Base-by-base conservation (phyloP, 1,139 yeast genomes). In the Nadsonia starkeyi-henricii region DNA sequence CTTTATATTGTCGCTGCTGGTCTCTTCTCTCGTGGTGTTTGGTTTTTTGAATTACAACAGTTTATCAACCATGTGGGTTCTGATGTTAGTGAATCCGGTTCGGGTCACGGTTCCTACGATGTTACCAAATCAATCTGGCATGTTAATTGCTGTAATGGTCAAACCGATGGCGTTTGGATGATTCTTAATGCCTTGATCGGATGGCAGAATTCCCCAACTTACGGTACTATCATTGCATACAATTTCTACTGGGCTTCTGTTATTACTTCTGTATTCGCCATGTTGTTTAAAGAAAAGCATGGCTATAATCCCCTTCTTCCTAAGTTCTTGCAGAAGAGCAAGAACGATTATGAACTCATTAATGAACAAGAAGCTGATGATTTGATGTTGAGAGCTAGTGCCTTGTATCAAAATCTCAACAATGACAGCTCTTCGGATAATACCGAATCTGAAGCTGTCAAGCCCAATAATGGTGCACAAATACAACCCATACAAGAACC, bases 71-170 rank as follows among this genome's bases (percentile, higher is more conserved):
- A 68, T 46, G 79, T 89, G 37, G 96, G 96, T 63, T 88, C 86
- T 68, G 96, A 86, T 68, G 93, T 94, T 41, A 72, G 91, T 42
- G 96, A 88, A 68, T 70, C 73, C 57, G 96, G 96, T 57, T 77
- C 85, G 47, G 96, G 96, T 57, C 89, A 93, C 46, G 96, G 96
- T 61, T 80, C 95, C 43, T 88, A 88, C 65, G 81, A 88, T 64
- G 77, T 86, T 57, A 60, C 71, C 50, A 73, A 75, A 60, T 69
- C 85, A 8, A 95, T 88, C 18, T 88, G 95, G 86, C 96, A 88
- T 65, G 89, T 88, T 53, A 86, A 88, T 72, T 88, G 96, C 69
- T 88, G 96, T 70, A 86, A 85, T 68, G 94, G 95, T 39, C 85
- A 81, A 66, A 72, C 73, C 46, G 95, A 86, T 63, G 81, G 85